Evolutionary conservation across 2,329 filamentous ascomycete genomes (phyloP).

Genomic region (Alternaria burnsii): DNA sequence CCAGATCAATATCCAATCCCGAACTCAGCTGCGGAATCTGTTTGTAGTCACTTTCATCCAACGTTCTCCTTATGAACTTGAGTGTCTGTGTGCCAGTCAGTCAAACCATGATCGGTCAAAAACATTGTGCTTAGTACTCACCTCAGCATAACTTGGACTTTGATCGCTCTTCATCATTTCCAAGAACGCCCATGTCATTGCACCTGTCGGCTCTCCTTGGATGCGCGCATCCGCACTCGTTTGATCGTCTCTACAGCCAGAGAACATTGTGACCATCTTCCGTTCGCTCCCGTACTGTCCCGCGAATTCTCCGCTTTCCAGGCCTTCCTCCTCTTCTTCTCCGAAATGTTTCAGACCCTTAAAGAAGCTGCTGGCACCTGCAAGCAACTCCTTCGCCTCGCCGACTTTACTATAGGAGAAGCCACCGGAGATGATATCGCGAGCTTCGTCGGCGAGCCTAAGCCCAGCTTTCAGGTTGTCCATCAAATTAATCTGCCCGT

Average conservation of each 20-base stretch:
- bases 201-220: slow-evolving; percentile 54
- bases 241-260: slow-evolving; percentile 61
- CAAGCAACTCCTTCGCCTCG: slow-evolving; percentile 62
- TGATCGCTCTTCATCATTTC: slow-evolving; percentile 53
- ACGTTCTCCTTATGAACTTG: slow-evolving; percentile 50
- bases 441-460: slow-evolving; percentile 60
- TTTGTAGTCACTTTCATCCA: slow-evolving; percentile 53
- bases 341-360: slow-evolving; percentile 59
- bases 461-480: slow-evolving; percentile 64
- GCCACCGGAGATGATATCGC: slow-evolving; percentile 60
- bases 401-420: slow-evolving; percentile 60
- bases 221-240: slow-evolving; percentile 61
- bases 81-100: slow-evolving; percentile 38
- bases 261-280: slow-evolving; percentile 62
- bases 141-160: slow-evolving; percentile 53
- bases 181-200: slow-evolving; percentile 60
- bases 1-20: slow-evolving; percentile 54
- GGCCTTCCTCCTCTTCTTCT: slow-evolving; percentile 57
- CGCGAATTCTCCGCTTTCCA: slow-evolving; percentile 49
- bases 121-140: slow-evolving; percentile 24
- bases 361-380: slow-evolving; percentile 64
- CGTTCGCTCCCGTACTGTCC: slow-evolving; percentile 57
- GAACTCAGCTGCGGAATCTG: slow-evolving; percentile 57
- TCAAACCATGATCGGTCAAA: not conserved
- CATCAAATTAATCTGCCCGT: slow-evolving; percentile 65